Base-by-base conservation (phyloP, 192 early-diverging fungal species). In the Backusella morwellensis region DNA sequence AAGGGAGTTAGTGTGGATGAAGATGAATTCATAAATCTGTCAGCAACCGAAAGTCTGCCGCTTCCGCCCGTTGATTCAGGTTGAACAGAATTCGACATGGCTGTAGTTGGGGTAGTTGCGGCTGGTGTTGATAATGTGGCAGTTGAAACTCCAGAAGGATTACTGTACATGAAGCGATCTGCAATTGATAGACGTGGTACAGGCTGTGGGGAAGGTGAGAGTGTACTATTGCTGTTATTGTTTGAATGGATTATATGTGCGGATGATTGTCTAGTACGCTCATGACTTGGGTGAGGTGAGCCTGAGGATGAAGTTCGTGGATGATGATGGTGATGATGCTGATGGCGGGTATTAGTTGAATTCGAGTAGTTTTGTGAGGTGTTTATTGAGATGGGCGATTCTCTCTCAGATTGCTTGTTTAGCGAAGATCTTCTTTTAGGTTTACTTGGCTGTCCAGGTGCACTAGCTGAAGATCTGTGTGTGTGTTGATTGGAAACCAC, bases 151-250 rank as follows among this genome's bases (percentile, higher is more conserved):
- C 26, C 63, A 29, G 17, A 40, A 26, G 47, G 40, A 42, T 67
- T n/a, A n/a, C 35, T 35, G 15, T 32, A 54, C 78, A 79, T 79
- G 29, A 79, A 79, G 1, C 73, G 59, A 23, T 79, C 78, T 15
- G 78, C 78, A 79, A 79, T 79, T 12, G 78, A 75, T 32, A 79
- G 36, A 14, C 68, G 73, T 34, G 78, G 73, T 21, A 70, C 42
- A 63, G 26, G 56, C n/a, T 63, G 56, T 29, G 56, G 56, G 23
- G 56, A 26, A 63, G 56, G 19, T 63, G 56, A 26, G 9, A 63
- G 23, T 23, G 23, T 63, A 14, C 26, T 63, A 32, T 29, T 63
- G 23, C 56, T 63, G 11, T 9, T 29, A 63, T 63, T 63, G 12
- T 29, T 63, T 29, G 56, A 63, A 63, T 63, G 56, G 23, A 63